Evolutionary conservation across 2,329 filamentous ascomycete species (phyloP), one percentile per base, ranked within the genome.

Genomic region (Aspergillus spinulosporus): DNA sequence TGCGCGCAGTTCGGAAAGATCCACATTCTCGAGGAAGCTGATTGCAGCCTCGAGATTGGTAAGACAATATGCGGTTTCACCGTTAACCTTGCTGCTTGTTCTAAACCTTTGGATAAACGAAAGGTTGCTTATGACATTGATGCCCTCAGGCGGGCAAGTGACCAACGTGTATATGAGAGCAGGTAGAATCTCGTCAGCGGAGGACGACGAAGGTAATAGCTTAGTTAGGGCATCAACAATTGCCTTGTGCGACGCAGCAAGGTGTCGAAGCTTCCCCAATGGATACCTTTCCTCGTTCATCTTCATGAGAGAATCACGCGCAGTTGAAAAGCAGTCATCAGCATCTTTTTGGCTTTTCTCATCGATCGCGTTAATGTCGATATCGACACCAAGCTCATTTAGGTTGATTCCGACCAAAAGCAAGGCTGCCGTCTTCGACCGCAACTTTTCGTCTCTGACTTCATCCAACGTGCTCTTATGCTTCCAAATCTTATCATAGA

Each of bases 131-230:
- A 96, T 91, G 54, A 92, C 88, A 71, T 92, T 90, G 47, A 97
- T 87, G 34, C 87, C 84, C 72, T 94, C 89, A 0, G 92, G 89
- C 0, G 91, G 88, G 44, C 92, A 88, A 2, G 92, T 97, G 69
- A 99, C 95, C 58, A 99, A 83, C 0, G 92, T 90, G 76, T 96
- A 99, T 59, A 99, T 99, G 60, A 99, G 82, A 73, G 96, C 96
- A 0, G 94, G 94, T 72, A 99, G 86, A 53, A 99, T 95, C 74
- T 97, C 94, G 69, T 99, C 94, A 2, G 94, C 94, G 1, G 94
- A 97, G 0, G 94, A 96, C 0, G 84, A 84, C 0, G 92, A 84
- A 6, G 85, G 83, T 53, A 87, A 82, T 15, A 87, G 75, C 52
- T 83, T 81, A 12, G 84, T 86, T 14, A 88, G 71, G 3, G 92